Conservation (phyloP, 208 protist genomes). For the Trypanosoma melophagium region DNA sequence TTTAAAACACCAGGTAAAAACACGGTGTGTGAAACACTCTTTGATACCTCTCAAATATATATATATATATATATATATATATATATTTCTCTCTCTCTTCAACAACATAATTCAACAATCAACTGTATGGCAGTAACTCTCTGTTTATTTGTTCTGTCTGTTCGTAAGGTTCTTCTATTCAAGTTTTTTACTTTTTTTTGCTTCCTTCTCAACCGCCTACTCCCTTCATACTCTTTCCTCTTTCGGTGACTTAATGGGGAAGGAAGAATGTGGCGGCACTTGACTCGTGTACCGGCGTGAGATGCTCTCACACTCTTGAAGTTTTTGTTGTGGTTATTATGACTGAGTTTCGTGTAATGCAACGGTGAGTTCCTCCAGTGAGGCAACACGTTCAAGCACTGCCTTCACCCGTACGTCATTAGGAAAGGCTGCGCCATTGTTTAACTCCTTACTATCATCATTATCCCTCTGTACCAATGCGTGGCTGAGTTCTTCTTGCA, state of each 20-base stretch:
- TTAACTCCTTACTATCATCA: not conserved
- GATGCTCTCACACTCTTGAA: not conserved
- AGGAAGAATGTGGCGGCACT: no score
- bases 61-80: no score
- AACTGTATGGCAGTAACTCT: no score
- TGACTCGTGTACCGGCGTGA: not conserved
- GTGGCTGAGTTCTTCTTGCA: not conserved
- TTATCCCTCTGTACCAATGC: not conserved
- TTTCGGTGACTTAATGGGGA: not conserved
- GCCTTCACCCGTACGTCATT: no score
- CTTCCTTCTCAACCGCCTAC: not conserved
- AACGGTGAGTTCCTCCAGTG: conserved; percentile 14
- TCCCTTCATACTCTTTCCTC: not conserved
- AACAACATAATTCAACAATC: no score
- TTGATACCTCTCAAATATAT: no score
- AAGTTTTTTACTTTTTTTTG: not conserved
- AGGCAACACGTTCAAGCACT: not conserved
- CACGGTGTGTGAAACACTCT: no score
- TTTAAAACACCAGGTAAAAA: no score
- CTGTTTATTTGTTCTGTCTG: not conserved
- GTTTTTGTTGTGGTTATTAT: not conserved
- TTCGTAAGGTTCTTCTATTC: not conserved
- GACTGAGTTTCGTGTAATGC: conserved; percentile 1
- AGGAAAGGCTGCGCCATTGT: no score
- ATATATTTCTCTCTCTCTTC: no score